phyloP scores from a whole-genome alignment of 2,329 filamentous ascomycete species.

The Decorospora gaudefroyi region DNA sequence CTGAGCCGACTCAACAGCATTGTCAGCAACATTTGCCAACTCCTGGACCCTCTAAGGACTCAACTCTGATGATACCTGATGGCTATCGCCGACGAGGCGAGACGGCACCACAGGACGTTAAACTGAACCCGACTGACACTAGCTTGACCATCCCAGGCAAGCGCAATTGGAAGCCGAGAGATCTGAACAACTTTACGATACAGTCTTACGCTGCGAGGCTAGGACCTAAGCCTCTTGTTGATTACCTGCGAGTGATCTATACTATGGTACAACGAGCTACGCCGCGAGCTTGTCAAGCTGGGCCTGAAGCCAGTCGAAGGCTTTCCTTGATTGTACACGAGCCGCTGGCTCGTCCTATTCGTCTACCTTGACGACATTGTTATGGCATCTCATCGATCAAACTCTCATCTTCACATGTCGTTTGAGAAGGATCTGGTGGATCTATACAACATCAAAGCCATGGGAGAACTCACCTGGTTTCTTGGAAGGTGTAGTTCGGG shows the following conservation, averaged over 20 bases:
- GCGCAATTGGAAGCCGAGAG: neutral
- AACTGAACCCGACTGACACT: too few species aligned
- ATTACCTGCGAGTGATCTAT: neutral
- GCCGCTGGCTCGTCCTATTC: neutral
- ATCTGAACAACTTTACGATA: neutral
- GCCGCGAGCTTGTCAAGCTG: neutral
- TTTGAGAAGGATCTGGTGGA: neutral
- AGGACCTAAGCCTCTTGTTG: neutral
- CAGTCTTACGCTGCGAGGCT: neutral
- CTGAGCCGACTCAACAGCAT: neutral
- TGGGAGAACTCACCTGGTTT: neutral
- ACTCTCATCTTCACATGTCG: neutral
- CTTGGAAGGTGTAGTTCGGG: neutral
- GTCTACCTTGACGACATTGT: neutral
- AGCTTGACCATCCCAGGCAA: neutral
- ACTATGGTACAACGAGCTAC: neutral
- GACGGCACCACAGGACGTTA: neutral
- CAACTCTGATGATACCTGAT: neutral
- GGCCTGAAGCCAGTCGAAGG: neutral
- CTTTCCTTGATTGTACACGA: neutral
- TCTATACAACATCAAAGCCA: neutral
- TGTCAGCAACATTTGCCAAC: neutral
- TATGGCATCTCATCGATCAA: neutral
- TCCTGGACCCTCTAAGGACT: neutral
- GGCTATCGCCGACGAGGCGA: neutral